A percentile compares a stretch with the other conserved stretches of the same genome.
Conservation (phyloP, 257 asterid genomes). For the Nicotiana sylvestris region DNA sequence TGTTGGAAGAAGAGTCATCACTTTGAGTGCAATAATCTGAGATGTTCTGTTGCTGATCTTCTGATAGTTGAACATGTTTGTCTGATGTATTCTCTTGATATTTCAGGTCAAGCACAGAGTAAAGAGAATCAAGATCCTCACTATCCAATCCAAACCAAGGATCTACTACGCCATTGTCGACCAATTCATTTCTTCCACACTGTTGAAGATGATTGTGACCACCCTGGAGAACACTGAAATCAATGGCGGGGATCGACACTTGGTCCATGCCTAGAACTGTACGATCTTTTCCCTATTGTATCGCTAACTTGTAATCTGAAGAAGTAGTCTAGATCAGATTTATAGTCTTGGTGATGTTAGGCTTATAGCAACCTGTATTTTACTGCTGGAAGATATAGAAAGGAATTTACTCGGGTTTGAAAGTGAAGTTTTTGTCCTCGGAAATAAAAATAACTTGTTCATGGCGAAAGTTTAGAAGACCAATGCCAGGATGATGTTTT, state of each 20-base stretch:
- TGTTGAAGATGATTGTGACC: background rate
- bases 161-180: background rate
- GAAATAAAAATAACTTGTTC: background rate
- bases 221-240: background rate
- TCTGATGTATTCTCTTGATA: background rate
- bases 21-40: background rate
- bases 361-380: background rate
- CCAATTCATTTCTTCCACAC: background rate
- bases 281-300: too few relatives aligned
- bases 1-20: background rate
- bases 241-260: background rate
- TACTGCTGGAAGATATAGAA: background rate
- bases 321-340: background rate
- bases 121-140: conserved; percentile 8
- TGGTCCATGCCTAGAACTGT: background rate
- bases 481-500: background rate
- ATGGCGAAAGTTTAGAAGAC: background rate
- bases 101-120: background rate
- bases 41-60: background rate
- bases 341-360: background rate
- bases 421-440: background rate
- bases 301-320: background rate
- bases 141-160: background rate
- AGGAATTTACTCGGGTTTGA: background rate
- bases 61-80: background rate